Evolutionary conservation across 371 early-diverging fungal species (phyloP), one percentile per base, ranked within the genome.

Genomic region (Chytridiales sp.): DNA sequence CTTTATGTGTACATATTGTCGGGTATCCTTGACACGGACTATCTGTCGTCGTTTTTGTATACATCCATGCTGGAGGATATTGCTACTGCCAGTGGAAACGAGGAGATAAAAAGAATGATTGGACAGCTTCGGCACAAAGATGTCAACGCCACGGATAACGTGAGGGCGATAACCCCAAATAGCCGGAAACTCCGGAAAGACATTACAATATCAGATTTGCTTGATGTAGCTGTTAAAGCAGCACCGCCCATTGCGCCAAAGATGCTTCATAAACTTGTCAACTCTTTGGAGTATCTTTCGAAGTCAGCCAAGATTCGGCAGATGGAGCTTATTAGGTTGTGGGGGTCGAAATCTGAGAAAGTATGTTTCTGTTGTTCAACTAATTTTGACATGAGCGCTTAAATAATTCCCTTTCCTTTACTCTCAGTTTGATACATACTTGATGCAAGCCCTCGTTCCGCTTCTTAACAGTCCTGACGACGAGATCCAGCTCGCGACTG

Each of bases 121-220:
- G 47, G 47, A 9, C 24, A 30, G 27, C 29, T 63, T 27, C 46
- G 70, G 3, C 52, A 64, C 32, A 46, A 61, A 24, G 58, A 56
- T 8, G 48, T 41, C 9, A 49, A 59, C 13, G n/a, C 32, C 5
- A 22, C 19, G 8, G 22, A 27, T n/a, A 9, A 50, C 13, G 50
- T 30, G 11, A 9, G 31, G 1, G 19, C 11, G 17, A 22, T 15
- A n/a, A 17, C 40, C 24, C 34, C n/a, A 38, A 21, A 22, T 30
- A 47, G 38, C 15, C 21, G 41, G n/a, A 15, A 13, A 26, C n/a
- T 15, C 17, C 9, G 38, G 6, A 40, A 29, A 13, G 58, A 56
- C 2, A 46, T 64, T 41, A 65, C 59, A 11, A 76, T 85, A 4
- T 78, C 82, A 40, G 85, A 88, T 48, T 70, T 88, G 15, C 78